Percentiles rank a stretch among this genome's conserved stretches.
Conservation (phyloP, 345 rosid species). For the Rhodamnia rubescens region DNA sequence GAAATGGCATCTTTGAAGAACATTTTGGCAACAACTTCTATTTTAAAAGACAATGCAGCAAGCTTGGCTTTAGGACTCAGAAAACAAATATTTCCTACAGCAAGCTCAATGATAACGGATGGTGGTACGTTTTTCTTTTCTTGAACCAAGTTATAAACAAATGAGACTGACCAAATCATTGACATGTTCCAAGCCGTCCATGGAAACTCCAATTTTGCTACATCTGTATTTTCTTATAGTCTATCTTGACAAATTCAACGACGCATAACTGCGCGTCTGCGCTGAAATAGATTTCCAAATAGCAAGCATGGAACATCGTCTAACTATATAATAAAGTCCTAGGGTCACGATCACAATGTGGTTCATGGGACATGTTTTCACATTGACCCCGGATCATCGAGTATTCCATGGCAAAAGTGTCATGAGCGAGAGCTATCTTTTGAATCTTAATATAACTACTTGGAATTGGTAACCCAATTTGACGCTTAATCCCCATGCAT, state of each 20-base stretch:
- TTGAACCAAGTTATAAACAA: not conserved
- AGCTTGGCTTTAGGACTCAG: not conserved
- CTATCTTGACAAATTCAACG: not conserved
- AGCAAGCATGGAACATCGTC: not conserved
- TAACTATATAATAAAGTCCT: not conserved
- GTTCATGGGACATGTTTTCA: not conserved
- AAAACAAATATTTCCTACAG: not conserved
- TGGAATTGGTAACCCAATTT: not conserved
- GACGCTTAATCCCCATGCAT: not conserved
- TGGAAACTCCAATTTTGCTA: not conserved
- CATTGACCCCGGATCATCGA: not conserved
- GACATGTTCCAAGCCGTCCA: not conserved
- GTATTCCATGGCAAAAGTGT: not conserved
- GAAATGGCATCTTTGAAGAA: not conserved
- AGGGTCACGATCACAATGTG: not conserved
- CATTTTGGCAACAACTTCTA: not conserved
- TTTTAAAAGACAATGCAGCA: not conserved
- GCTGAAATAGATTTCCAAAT: not conserved
- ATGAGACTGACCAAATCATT: not conserved
- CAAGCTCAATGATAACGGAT: not conserved
- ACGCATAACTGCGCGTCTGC: rapidly evolving
- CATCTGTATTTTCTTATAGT: not conserved
- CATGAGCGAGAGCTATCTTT: not conserved
- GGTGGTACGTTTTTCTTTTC: not conserved
- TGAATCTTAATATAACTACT: not conserved